Evolutionary conservation across 176 grass and related monocot genomes (phyloP).

Genomic region (bread wheat (Triticum aestivum)): DNA sequence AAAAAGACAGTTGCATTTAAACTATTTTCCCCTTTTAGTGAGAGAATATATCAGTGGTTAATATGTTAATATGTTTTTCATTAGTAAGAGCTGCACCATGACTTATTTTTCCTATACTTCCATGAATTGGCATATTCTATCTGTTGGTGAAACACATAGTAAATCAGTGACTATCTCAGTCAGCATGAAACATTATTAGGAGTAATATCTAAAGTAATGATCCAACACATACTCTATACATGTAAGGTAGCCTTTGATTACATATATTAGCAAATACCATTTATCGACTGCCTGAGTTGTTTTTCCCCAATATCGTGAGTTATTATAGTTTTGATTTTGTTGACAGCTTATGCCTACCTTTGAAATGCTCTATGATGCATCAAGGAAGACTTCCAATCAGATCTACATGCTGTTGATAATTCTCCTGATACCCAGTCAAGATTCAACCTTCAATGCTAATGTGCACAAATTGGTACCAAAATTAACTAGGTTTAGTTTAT

Average conservation of each 20-base stretch:
- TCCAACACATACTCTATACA: not conserved
- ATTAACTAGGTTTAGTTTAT: slow-evolving; percentile 26
- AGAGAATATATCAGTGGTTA: not conserved
- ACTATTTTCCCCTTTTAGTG: not conserved
- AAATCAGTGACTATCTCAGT: not conserved
- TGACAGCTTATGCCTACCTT: slow-evolving; percentile 86
- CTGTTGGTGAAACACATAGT: too few species aligned
- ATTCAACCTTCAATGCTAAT: slow-evolving; percentile 96
- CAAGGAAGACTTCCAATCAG: slow-evolving; percentile 93
- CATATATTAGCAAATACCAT: not conserved
- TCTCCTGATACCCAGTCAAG: slow-evolving; percentile 96
- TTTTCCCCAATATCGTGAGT: not conserved
- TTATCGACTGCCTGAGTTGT: slow-evolving; percentile 10
- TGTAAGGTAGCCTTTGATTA: not conserved
- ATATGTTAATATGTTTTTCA: slow-evolving; percentile 4
- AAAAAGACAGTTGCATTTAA: slow-evolving; percentile 1
- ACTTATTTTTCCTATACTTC: not conserved
- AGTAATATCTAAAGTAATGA: not conserved
- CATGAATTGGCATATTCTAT: not conserved
- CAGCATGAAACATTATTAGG: not conserved
- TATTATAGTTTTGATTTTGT: slow-evolving; percentile 25
- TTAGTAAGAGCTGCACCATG: not conserved
- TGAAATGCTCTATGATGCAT: slow-evolving; percentile 95
- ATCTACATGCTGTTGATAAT: slow-evolving; percentile 97
- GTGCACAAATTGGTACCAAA: slow-evolving; percentile 87